phyloP scores from a whole-genome alignment of 2,329 filamentous ascomycete genomes.

The Aulographum hederae region DNA sequence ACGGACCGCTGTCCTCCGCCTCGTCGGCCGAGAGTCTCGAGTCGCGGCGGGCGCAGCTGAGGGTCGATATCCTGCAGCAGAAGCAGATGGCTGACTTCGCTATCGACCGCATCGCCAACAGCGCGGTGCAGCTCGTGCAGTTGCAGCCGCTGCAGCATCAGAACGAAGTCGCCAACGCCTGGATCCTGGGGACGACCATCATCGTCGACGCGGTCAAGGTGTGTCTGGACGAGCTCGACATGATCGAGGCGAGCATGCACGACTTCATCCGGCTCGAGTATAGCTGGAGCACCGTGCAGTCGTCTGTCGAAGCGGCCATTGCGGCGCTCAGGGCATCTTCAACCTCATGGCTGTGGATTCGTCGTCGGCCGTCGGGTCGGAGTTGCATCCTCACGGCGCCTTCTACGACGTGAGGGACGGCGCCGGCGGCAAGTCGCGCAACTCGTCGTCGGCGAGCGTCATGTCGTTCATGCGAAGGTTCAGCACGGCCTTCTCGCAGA shows the following conservation, averaged over 20 bases:
- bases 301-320: slow-evolving; percentile 20
- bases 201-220: slow-evolving; percentile 26
- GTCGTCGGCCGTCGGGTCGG: too few relatives aligned
- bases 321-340: slow-evolving; percentile 26
- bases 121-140: slow-evolving; percentile 24
- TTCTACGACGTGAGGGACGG: too few relatives aligned
- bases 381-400: too few relatives aligned
- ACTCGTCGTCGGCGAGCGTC: not conserved
- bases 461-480: not conserved
- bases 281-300: slow-evolving; percentile 23
- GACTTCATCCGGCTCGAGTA: slow-evolving; percentile 29
- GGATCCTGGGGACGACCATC: slow-evolving; percentile 25
- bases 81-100: slow-evolving; percentile 25
- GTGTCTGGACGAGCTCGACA: slow-evolving; percentile 20
- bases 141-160: slow-evolving; percentile 20
- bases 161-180: slow-evolving; percentile 24
- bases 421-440: not conserved
- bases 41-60: slow-evolving; percentile 17
- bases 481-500: not conserved
- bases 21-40: slow-evolving; percentile 13
- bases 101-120: slow-evolving; percentile 27
- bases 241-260: slow-evolving; percentile 20
- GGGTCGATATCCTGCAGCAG: slow-evolving; percentile 25
- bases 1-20: slow-evolving; percentile 10
- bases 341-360: slow-evolving; percentile 21